Percentiles rank a stretch among this genome's conserved stretches.
These are phyloP conservation scores for Entoloma clypeatum DNA, from an alignment of 1,284 basidiomycete species.

Conservation along the genomic window DNA sequence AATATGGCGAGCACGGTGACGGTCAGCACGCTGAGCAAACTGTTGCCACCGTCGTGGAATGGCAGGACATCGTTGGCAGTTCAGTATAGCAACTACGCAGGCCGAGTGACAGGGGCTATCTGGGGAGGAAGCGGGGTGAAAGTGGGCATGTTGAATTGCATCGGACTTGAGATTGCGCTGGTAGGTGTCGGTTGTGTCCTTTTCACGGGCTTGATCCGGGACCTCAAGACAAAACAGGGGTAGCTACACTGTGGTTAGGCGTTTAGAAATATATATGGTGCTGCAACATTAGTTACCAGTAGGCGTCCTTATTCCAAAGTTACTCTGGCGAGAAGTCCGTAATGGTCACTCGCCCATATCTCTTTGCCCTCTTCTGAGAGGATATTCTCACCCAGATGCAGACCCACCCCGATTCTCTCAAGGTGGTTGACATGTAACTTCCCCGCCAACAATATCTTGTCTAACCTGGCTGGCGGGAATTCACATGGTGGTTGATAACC, in stretches of 20 bases:
- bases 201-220: constrained; percentile 54
- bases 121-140: constrained; percentile 65
- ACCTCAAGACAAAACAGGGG: constrained; percentile 64
- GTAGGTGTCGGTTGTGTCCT: constrained; percentile 56
- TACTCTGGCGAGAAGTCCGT: constrained; percentile 18
- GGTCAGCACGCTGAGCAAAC: constrained; percentile 61
- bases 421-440: constrained; percentile 14
- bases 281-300: too few species aligned
- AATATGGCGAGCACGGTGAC: constrained; percentile 67
- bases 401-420: constrained; percentile 19
- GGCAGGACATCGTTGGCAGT: constrained; percentile 51
- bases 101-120: constrained; percentile 60
- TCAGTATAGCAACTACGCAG: constrained; percentile 65
- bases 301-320: constrained; percentile 14
- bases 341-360: constrained; percentile 24
- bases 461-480: constrained; percentile 18
- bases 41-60: constrained; percentile 62
- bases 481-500: constrained; percentile 20
- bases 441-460: constrained; percentile 22
- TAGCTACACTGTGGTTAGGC: constrained; percentile 20
- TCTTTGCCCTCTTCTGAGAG: neutral
- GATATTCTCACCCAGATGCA: constrained; percentile 6
- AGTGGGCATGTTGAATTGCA: constrained; percentile 61
- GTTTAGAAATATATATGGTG: too few species aligned
- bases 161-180: constrained; percentile 59